Evolutionary conservation across 2,329 filamentous ascomycete species (phyloP).

Genomic region (Dichotomopilus funicola): DNA sequence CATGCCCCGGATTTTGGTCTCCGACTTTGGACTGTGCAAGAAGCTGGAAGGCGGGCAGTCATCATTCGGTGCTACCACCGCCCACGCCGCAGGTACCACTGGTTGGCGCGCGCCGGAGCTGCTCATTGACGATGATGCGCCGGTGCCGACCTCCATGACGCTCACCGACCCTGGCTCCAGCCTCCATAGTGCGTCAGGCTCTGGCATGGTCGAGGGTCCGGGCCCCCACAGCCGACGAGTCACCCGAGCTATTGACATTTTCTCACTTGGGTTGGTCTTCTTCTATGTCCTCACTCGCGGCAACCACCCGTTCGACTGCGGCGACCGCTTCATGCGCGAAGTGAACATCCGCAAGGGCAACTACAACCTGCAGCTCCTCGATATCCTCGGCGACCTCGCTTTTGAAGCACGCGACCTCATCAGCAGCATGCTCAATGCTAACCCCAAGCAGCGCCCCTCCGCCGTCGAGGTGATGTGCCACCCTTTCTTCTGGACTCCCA

Average conservation of each 20-base stretch:
- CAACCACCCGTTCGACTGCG: constrained; percentile 86
- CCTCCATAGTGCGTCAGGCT: constrained; percentile 41
- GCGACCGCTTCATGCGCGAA: constrained; percentile 90
- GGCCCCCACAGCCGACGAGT: constrained; percentile 68
- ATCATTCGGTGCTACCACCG: constrained; percentile 89
- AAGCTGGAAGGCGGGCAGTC: constrained; percentile 92
- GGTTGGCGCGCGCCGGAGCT: constrained; percentile 96
- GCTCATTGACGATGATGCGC: constrained; percentile 69
- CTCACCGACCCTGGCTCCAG: constrained; percentile 49
- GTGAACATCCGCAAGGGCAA: constrained; percentile 93
- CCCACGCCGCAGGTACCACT: constrained; percentile 85
- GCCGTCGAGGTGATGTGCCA: constrained; percentile 80
- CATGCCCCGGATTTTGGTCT: constrained; percentile 81
- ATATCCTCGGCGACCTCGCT: constrained; percentile 73
- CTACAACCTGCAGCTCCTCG: constrained; percentile 63
- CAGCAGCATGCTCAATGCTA: constrained; percentile 61
- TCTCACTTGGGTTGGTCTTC: constrained; percentile 95
- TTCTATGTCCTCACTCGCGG: constrained; percentile 97
- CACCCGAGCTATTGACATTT: constrained; percentile 94
- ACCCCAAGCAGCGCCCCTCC: constrained; percentile 56
- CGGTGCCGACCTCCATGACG: constrained; percentile 37
- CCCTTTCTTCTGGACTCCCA: constrained; percentile 91
- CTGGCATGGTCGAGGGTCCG: constrained; percentile 27
- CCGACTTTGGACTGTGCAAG: constrained; percentile 96
- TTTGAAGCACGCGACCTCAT: constrained; percentile 86